Evolutionary conservation across 768 basidiomycete genomes (phyloP).

Genomic region (Coprinopsis marcescibilis): DNA sequence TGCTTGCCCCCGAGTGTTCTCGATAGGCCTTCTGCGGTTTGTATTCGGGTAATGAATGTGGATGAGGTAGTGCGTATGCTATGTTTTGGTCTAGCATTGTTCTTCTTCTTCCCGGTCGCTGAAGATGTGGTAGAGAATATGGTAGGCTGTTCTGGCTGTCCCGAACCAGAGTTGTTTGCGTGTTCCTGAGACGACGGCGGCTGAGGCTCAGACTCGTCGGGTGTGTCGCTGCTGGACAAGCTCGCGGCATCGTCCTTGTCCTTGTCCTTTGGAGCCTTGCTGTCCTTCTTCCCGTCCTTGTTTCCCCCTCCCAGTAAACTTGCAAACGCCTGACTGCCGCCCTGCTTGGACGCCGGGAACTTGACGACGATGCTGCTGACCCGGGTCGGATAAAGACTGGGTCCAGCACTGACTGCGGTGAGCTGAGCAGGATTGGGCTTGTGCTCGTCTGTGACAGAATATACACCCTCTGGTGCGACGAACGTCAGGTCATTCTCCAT

Average conservation of each 20-base stretch:
- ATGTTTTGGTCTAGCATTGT: constrained; percentile 71
- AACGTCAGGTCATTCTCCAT: constrained; percentile 86
- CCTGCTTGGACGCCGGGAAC: constrained; percentile 53
- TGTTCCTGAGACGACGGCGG: constrained; percentile 37
- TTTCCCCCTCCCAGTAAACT: constrained; percentile 64
- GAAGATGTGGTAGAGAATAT: constrained; percentile 51
- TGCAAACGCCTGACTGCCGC: constrained; percentile 55
- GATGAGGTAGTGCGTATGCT: constrained; percentile 89
- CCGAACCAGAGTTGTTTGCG: constrained; percentile 26
- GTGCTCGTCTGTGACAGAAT: constrained; percentile 83
- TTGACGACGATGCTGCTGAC: constrained; percentile 58
- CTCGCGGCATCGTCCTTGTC: constrained; percentile 67
- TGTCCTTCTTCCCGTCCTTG: constrained; percentile 59
- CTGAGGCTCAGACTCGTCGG: constrained; percentile 29
- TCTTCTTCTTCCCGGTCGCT: constrained; percentile 54
- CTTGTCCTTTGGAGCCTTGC: constrained; percentile 44
- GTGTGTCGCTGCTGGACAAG: constrained; percentile 81
- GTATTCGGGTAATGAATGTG: constrained; percentile 85
- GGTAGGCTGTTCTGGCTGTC: constrained; percentile 43
- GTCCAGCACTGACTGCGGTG: constrained; percentile 32
- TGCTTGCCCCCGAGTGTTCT: constrained; percentile 70
- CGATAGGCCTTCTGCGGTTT: constrained; percentile 70
- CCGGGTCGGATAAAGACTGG: constrained; percentile 49
- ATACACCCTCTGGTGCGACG: constrained; percentile 86
- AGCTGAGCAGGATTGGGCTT: constrained; percentile 50